Evolutionary conservation across 2,329 filamentous ascomycete species (phyloP).

Genomic region (Ceratocystis smalleyi): DNA sequence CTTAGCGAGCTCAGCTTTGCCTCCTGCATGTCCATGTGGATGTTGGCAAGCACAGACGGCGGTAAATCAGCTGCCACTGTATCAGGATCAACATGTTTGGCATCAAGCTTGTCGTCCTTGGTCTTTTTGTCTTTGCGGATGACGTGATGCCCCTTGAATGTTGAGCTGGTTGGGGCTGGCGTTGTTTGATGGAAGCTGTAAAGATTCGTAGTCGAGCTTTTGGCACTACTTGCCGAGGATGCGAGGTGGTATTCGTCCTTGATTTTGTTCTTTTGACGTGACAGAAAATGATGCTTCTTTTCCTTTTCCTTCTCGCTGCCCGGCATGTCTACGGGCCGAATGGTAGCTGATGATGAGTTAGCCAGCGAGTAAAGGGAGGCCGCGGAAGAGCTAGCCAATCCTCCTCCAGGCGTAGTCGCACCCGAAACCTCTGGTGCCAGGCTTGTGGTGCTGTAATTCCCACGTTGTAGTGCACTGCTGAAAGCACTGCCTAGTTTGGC

Average conservation of each 20-base stretch:
- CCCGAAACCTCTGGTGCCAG: slow-evolving; percentile 25
- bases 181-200: slow-evolving; percentile 67
- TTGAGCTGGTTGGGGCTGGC: slow-evolving; percentile 42
- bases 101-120: slow-evolving; percentile 21
- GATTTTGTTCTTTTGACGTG: slow-evolving; percentile 63
- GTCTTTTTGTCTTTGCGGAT: slow-evolving; percentile 16
- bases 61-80: slow-evolving; percentile 10
- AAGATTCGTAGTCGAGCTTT: slow-evolving; percentile 52
- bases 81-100: slow-evolving; percentile 9
- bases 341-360: slow-evolving; percentile 64
- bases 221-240: slow-evolving; percentile 61
- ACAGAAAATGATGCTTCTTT: slow-evolving; percentile 66
- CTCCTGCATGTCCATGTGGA: slow-evolving; percentile 13
- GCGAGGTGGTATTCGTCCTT: slow-evolving; percentile 60
- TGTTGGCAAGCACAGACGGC: slow-evolving; percentile 10
- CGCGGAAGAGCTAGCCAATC: background rate
- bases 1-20: slow-evolving; percentile 9
- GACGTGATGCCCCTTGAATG: slow-evolving; percentile 11
- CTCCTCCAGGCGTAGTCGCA: slow-evolving; percentile 34
- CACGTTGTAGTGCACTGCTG: slow-evolving; percentile 44
- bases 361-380: slow-evolving; percentile 52
- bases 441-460: slow-evolving; percentile 56
- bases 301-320: slow-evolving; percentile 40
- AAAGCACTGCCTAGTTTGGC: slow-evolving; percentile 53
- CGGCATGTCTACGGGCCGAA: slow-evolving; percentile 44